phyloP scores from a whole-genome alignment of 306 rosid species.

The Vigna trinervia region DNA sequence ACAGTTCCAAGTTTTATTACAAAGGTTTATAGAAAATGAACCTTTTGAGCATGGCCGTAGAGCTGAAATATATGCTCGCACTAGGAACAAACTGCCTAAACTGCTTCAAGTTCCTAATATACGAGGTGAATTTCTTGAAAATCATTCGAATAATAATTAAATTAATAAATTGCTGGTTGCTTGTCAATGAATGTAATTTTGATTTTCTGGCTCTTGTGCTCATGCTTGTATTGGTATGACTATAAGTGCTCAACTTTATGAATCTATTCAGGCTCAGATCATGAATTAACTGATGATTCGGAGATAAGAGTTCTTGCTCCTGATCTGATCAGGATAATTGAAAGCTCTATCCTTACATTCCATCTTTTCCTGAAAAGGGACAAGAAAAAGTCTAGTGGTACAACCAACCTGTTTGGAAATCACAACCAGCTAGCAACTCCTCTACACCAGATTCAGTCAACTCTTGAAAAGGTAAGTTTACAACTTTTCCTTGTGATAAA shows the following conservation, averaged over 20 bases:
- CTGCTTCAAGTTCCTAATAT: constrained; percentile 87
- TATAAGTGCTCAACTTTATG: constrained; percentile 30
- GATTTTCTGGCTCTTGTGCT: background rate
- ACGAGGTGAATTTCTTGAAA: constrained; percentile 57
- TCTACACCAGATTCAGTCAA: constrained; percentile 76
- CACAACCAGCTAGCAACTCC: constrained; percentile 76
- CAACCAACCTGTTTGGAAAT: constrained; percentile 64
- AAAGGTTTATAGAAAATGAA: constrained; percentile 93
- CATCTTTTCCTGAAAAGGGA: constrained; percentile 82
- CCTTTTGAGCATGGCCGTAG: constrained; percentile 85
- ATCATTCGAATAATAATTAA: background rate
- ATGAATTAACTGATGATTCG: constrained; percentile 60
- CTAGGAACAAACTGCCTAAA: constrained; percentile 69
- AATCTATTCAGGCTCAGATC: constrained; percentile 68
- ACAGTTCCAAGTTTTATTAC: constrained; percentile 92
- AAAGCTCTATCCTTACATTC: constrained; percentile 80
- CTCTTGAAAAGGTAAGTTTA: constrained; percentile 76
- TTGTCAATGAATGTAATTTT: constrained; percentile 1
- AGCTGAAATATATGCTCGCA: constrained; percentile 78
- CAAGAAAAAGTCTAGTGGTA: constrained; percentile 68
- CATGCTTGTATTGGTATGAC: constrained; percentile 10
- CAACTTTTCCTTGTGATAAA: constrained; percentile 16
- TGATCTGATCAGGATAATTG: constrained; percentile 74
- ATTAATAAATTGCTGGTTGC: background rate
- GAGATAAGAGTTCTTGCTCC: constrained; percentile 69